Evolutionary conservation across 352 stramenopile species (phyloP).

Genomic region (Globisporangium carolinianum): DNA sequence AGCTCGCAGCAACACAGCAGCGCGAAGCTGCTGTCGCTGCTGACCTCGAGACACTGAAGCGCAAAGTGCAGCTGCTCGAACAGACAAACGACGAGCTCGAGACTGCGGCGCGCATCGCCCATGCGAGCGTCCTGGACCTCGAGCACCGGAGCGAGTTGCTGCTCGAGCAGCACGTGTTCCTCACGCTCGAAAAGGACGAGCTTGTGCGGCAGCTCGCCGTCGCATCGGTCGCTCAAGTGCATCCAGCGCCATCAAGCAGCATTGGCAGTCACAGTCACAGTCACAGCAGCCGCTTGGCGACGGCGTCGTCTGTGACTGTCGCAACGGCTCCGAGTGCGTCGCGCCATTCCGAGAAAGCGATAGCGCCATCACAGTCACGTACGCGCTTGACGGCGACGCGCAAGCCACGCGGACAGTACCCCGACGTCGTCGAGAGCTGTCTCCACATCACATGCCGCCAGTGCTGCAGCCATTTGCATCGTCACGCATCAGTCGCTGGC

Average conservation of each 20-base stretch:
- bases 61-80: constrained; percentile 56
- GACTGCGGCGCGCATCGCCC: constrained; percentile 46
- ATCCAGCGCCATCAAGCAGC: constrained; percentile 12
- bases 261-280: background rate
- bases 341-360: constrained; percentile 1
- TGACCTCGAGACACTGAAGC: constrained; percentile 50
- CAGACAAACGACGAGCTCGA: constrained; percentile 70
- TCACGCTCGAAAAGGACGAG: constrained; percentile 64
- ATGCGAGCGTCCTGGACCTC: constrained; percentile 53
- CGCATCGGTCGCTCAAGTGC: constrained; percentile 26
- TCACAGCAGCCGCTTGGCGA: background rate
- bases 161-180: constrained; percentile 62
- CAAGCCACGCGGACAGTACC: constrained; percentile 22
- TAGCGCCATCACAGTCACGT: background rate
- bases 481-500: background rate
- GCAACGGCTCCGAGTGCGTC: background rate
- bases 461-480: constrained; percentile 13
- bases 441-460: constrained; percentile 60
- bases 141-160: constrained; percentile 47
- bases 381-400: background rate
- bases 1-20: constrained; percentile 20
- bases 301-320: background rate
- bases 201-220: constrained; percentile 21
- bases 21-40: constrained; percentile 27
- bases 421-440: constrained; percentile 63